Conservation (phyloP, 2,329 filamentous ascomycete genomes). For the Tothia fuscella region DNA sequence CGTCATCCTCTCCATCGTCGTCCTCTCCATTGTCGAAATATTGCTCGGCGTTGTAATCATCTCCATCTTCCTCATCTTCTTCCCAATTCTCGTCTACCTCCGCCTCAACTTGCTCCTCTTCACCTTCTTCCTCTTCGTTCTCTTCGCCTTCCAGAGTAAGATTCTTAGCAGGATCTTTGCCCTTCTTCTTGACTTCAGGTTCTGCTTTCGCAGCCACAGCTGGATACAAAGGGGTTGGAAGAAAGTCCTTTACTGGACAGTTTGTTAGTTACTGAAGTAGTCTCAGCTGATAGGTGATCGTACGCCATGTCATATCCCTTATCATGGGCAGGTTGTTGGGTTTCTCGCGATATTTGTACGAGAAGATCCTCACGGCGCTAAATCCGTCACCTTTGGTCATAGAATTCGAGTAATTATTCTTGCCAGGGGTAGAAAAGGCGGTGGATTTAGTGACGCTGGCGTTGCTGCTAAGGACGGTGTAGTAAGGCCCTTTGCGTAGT, state of each 20-base stretch:
- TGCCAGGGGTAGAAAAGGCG: not conserved
- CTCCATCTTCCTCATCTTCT: conserved; percentile 48
- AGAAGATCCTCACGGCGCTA: no score
- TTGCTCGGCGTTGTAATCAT: conserved; percentile 53
- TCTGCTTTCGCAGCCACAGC: no score
- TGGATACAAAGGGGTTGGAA: no score
- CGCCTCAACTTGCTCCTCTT: conserved; percentile 35
- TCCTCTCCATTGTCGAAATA: conserved; percentile 52
- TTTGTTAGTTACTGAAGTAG: not conserved
- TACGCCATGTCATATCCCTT: not conserved
- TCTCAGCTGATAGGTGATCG: not conserved
- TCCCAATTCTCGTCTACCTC: conserved; percentile 46
- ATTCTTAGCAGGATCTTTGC: no score
- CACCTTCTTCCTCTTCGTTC: conserved; percentile 23
- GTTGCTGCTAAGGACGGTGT: not conserved
- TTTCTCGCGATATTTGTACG: not conserved
- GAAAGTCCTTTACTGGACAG: not conserved
- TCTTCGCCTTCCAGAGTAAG: conserved; percentile 32
- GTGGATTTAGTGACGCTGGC: not conserved
- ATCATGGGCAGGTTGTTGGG: not conserved
- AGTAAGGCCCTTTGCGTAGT: not conserved
- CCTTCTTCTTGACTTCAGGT: no score
- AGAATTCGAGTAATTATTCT: not conserved
- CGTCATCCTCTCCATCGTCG: conserved; percentile 28
- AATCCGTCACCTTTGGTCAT: no score